These are phyloP conservation scores for Cytospora leucostoma DNA, from an alignment of 2,329 filamentous ascomycete genomes.

Conservation along the genomic window DNA sequence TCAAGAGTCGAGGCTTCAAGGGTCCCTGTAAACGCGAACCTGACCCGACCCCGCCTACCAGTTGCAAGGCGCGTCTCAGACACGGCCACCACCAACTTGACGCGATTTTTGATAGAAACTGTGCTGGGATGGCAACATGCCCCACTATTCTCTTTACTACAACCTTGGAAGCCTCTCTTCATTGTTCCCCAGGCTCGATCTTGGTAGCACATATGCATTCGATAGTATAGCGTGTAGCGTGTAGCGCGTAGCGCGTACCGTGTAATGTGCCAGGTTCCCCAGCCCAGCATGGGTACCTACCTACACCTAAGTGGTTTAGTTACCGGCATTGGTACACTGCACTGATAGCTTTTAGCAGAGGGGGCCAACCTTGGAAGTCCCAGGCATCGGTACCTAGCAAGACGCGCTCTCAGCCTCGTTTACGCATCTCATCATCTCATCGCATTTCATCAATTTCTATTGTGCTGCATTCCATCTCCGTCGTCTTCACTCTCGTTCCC, in stretches of 20 bases:
- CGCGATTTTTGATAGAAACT: not conserved
- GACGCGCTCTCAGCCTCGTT: not conserved
- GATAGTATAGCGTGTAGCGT: too few species aligned
- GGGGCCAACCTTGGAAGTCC: not conserved
- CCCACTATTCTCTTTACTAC: not conserved
- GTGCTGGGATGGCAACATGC: not conserved
- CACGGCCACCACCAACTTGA: not conserved
- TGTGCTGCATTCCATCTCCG: not conserved
- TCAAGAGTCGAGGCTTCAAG: not conserved
- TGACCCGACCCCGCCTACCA: not conserved
- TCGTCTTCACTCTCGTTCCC: not conserved
- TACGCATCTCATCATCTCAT: not conserved
- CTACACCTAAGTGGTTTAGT: not conserved
- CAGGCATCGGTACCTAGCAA: too few species aligned
- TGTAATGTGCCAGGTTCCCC: too few species aligned
- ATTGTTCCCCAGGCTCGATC: not conserved
- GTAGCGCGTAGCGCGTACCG: too few species aligned
- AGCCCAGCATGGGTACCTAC: not conserved
- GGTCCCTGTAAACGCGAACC: not conserved
- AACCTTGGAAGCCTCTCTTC: not conserved
- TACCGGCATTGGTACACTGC: not conserved
- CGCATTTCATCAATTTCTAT: not conserved
- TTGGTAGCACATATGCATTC: too few species aligned
- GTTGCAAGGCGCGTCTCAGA: conserved; percentile 1
- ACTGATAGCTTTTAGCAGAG: not conserved